Evolutionary conservation across 768 basidiomycete species (phyloP), one percentile per base, ranked within the genome.

Genomic region (Phanerodontia chrysosporium): DNA sequence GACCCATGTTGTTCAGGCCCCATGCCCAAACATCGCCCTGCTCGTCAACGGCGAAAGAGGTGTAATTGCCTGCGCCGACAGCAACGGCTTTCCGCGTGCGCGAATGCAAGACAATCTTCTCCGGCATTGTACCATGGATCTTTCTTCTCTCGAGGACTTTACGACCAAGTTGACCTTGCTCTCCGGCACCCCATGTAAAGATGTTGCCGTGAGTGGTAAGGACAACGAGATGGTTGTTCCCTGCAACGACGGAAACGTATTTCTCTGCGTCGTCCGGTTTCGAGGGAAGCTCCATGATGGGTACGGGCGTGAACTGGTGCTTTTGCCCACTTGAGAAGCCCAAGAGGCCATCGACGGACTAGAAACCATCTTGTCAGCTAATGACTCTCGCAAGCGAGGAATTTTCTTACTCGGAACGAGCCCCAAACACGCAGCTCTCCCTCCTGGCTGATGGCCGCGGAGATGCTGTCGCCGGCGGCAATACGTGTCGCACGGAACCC

Each of bases 1-100:
- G 90, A 28, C 89, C 95, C 87, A 81, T 90, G 73, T 78, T 91
- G 72, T 98, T 97, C 59, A 95, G 77, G n/a, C 96, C 96, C 96
- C 96, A 98, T 13, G 85, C 93, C 86, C 88, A 98, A 9, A 96
- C 89, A 51, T 81, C 83, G 28, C 93, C 95, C 6, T 78, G 75
- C 54, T 89, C 83, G 69, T 94, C 89, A 58, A 98, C 85, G 2
- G 95, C 95, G 67, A 97, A 98, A 0, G 93, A 95, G 67, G 92
- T 89, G 72, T 86, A 91, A 53, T 81, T 80, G 7, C 96, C 95
- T 0, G 93, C 83, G 3, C 93, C 93, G 61, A 98, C 76, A 44
- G 74, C 75, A 13, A 87, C 85, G 46, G 85, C 84, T 58, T 85
- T 82, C 57, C 86, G 82, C 27, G 75, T 70, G n/a, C 87, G 83